Conservation (phyloP, 148 eudicot genomes). For the Persicaria maculosa region DNA sequence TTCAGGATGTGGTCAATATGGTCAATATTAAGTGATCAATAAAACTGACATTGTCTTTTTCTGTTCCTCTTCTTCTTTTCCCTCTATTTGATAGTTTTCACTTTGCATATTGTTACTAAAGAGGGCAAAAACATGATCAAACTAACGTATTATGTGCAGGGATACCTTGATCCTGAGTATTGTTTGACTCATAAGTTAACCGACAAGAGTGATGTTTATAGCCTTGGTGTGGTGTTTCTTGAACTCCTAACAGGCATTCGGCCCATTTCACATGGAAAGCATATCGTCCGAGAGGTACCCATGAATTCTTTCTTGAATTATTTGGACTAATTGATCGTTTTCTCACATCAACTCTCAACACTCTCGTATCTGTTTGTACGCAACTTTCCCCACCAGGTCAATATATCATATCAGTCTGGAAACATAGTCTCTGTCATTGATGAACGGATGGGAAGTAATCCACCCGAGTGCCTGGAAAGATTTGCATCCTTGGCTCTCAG, state of each 20-base stretch:
- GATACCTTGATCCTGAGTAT: conserved; percentile 88
- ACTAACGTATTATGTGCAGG: conserved; percentile 33
- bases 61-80: too few relatives aligned
- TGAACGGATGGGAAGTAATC: conserved; percentile 54
- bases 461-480: conserved; percentile 59
- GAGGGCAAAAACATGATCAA: neutral
- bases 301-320: neutral
- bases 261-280: conserved; percentile 71
- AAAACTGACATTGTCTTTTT: neutral
- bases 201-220: conserved; percentile 83
- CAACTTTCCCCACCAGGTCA: conserved; percentile 35
- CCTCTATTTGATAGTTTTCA: neutral
- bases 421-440: conserved; percentile 41
- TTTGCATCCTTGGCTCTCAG: conserved; percentile 45
- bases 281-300: conserved; percentile 80
- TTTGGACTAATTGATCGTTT: neutral
- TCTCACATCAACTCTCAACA: too few relatives aligned
- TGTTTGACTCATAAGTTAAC: conserved; percentile 71
- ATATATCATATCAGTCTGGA: conserved; percentile 42
- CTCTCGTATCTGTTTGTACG: neutral
- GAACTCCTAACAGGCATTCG: conserved; percentile 73
- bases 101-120: neutral
- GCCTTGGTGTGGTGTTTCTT: conserved; percentile 77
- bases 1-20: neutral
- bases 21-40: neutral